A percentile compares a stretch with the other conserved stretches of the same genome.
phyloP scores from a whole-genome alignment of 306 rosid genomes.

The Cucumis sativus region DNA sequence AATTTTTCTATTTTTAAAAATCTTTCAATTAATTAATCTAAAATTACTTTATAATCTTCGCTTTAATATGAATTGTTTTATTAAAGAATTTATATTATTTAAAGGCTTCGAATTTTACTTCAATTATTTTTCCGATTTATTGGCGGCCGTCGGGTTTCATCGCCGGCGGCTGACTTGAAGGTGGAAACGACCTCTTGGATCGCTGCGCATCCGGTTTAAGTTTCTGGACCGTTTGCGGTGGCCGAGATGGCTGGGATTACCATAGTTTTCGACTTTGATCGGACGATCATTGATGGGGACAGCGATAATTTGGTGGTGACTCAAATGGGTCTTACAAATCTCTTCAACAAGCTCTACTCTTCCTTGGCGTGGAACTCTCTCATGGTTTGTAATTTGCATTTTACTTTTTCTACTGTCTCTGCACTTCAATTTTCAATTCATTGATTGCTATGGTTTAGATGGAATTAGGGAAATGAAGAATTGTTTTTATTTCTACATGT shows the following conservation, averaged over 20 bases:
- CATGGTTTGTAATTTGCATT: slow-evolving; percentile 29
- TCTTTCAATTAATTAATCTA: too few species aligned
- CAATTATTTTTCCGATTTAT: not conserved
- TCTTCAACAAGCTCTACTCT: slow-evolving; percentile 44
- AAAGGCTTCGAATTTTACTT: not conserved
- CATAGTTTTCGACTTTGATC: slow-evolving; percentile 63
- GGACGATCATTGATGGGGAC: slow-evolving; percentile 67
- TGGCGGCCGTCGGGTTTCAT: not conserved
- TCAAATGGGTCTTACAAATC: slow-evolving; percentile 42
- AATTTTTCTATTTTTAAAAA: too few species aligned
- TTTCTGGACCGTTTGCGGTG: slow-evolving; percentile 4
- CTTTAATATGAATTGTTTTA: not conserved
- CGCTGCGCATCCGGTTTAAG: not conserved
- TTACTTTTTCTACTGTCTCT: not conserved
- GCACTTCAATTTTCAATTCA: not conserved
- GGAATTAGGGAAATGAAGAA: not conserved
- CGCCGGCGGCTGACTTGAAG: not conserved
- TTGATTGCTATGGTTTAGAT: not conserved
- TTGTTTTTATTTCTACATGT: not conserved
- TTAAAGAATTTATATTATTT: not conserved
- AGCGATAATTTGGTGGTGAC: slow-evolving; percentile 63
- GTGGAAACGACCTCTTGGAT: not conserved
- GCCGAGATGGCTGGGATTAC: slow-evolving; percentile 26
- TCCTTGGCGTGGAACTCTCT: slow-evolving; percentile 63
- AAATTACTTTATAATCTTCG: too few species aligned